Evolutionary conservation across 1,284 basidiomycete species (phyloP).

Genomic region (Laetiporus sulphureus): DNA sequence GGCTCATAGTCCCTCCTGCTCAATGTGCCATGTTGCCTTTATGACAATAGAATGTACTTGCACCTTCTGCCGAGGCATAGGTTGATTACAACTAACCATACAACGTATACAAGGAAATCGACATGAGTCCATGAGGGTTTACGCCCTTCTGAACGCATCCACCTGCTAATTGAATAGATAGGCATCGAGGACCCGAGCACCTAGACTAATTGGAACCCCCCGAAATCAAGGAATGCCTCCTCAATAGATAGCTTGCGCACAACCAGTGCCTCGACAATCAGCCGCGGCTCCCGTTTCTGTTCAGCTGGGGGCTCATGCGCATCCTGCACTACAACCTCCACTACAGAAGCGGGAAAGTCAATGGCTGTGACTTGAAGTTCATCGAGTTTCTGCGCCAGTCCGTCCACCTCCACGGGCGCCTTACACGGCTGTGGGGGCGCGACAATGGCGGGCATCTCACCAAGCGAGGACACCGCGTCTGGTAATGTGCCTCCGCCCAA

Average conservation of each 20-base stretch:
- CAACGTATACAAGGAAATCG: too few relatives aligned
- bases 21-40: too few relatives aligned
- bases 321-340: too few relatives aligned
- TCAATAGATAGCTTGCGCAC: constrained; percentile 67
- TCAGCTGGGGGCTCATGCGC: constrained; percentile 2
- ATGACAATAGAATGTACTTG: too few relatives aligned
- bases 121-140: too few relatives aligned
- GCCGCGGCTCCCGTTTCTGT: constrained; percentile 33
- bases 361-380: background rate
- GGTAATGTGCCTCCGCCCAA: background rate
- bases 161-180: too few relatives aligned
- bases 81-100: too few relatives aligned
- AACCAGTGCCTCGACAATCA: constrained; percentile 76
- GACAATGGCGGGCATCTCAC: constrained; percentile 27
- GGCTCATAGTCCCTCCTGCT: too few relatives aligned
- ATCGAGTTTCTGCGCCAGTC: background rate
- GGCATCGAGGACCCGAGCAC: too few relatives aligned
- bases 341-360: too few relatives aligned
- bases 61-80: too few relatives aligned
- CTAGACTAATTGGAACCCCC: constrained; percentile 44
- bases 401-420: constrained; percentile 2
- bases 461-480: constrained; percentile 12
- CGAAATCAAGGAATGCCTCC: constrained; percentile 70
- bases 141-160: too few relatives aligned
- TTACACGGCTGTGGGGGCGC: constrained; percentile 11